Evolutionary conservation across 768 basidiomycete species (phyloP).

Genomic region (Lactifluus piperatus): DNA sequence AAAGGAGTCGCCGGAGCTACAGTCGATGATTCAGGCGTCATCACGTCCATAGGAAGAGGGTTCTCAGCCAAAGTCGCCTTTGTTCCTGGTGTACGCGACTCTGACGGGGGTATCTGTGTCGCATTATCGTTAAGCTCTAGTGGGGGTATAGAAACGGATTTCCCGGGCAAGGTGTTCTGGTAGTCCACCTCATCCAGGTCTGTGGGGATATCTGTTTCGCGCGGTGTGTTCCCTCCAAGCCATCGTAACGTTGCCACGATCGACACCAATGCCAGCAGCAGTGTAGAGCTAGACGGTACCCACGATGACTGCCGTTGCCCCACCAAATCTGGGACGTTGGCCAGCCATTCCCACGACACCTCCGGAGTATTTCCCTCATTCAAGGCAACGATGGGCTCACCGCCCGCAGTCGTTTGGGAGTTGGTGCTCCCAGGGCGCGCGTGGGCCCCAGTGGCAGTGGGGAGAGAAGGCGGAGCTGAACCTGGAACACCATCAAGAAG

Average conservation of each 20-base stretch:
- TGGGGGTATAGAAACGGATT: not conserved
- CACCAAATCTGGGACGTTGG: not conserved
- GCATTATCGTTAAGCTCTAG: not conserved
- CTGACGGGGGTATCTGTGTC: not conserved
- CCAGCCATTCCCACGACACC: constrained; percentile 6
- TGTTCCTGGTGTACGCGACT: not conserved
- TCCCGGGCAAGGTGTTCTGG: not conserved
- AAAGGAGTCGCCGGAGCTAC: not conserved
- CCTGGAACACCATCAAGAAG: constrained; percentile 51
- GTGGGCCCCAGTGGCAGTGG: constrained; percentile 23
- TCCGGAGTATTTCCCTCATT: not conserved
- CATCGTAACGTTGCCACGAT: constrained; percentile 1
- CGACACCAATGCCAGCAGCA: constrained; percentile 8
- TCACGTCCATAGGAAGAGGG: not conserved
- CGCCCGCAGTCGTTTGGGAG: not conserved
- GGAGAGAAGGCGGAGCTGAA: not conserved
- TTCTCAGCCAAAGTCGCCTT: not conserved
- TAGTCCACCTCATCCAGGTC: not conserved
- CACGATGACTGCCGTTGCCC: not conserved
- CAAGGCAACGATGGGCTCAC: not conserved
- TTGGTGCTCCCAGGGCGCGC: constrained; percentile 23
- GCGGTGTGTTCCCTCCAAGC: not conserved
- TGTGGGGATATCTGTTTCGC: not conserved
- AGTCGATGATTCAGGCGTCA: not conserved
- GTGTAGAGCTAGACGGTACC: not conserved